phyloP scores from a whole-genome alignment of 2,329 filamentous ascomycete genomes.

The Penicillium janthinellum region DNA sequence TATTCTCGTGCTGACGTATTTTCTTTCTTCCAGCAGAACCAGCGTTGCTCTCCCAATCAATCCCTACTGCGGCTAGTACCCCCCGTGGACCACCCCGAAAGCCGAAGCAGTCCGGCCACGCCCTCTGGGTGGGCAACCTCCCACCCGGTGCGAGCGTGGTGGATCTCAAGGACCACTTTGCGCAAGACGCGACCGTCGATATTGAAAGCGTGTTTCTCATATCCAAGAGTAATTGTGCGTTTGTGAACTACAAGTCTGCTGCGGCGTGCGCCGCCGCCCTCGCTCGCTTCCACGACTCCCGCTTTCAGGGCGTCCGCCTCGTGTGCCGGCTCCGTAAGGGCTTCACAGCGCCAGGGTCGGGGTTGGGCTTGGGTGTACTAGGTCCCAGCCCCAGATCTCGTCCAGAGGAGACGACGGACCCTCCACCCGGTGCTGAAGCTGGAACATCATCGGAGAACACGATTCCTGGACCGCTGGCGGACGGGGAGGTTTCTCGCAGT shows the following conservation, averaged over 20 bases:
- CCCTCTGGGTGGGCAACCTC: slow-evolving; percentile 94
- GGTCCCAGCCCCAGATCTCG: slow-evolving; percentile 42
- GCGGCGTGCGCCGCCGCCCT: slow-evolving; percentile 74
- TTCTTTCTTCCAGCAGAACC: slow-evolving; percentile 15
- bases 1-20: background rate
- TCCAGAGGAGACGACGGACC: slow-evolving; percentile 21
- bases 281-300: slow-evolving; percentile 83
- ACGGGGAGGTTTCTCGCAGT: slow-evolving; percentile 37
- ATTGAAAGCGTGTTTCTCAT: slow-evolving; percentile 92
- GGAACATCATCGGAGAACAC: background rate
- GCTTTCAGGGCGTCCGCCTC: slow-evolving; percentile 80
- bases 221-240: slow-evolving; percentile 95
- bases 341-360: slow-evolving; percentile 44
- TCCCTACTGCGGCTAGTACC: slow-evolving; percentile 32
- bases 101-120: slow-evolving; percentile 74
- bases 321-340: slow-evolving; percentile 77
- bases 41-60: slow-evolving; percentile 9
- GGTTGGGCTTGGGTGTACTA: slow-evolving; percentile 51
- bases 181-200: slow-evolving; percentile 69
- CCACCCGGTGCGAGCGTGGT: slow-evolving; percentile 80
- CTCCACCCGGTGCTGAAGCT: slow-evolving; percentile 12
- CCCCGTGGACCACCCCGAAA: slow-evolving; percentile 67
- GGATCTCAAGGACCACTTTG: slow-evolving; percentile 88
- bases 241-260: slow-evolving; percentile 91
- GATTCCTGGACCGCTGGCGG: slow-evolving; percentile 20